Base-by-base conservation (phyloP, 176 grass and related monocot species). In the Raddia guianensis region DNA sequence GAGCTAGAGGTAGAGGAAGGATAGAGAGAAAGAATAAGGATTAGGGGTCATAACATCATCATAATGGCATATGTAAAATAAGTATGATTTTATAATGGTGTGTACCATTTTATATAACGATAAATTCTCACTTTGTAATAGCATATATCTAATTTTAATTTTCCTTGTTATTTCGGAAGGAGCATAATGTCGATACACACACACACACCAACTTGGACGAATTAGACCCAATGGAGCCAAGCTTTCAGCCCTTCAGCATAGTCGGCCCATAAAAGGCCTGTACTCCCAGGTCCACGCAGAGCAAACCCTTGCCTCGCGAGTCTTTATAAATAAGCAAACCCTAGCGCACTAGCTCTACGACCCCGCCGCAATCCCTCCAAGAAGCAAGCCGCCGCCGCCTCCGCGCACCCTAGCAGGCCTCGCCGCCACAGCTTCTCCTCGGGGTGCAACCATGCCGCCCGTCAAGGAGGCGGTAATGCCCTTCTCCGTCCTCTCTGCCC, bases 381-480 rank as follows among this genome's bases (percentile, higher is more conserved):
- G 82, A 58, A 55, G 59, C 27, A 27, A 27, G n/a, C 58, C 20
- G 80, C 82, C 52, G 56, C 74, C 81, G 74, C 70, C 70, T 53
- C 69, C 66, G n/a, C 67, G 51, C 68, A 75, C 48, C 37, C 58
- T 86, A 33, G 12, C 69, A 50, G 12, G 73, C 72, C 48, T 66
- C 35, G 82, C 3, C 61, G 59, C 60, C 21, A 40, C 7, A 56
- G 2, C 65, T 74, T 61, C 75, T 86, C 73, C 42, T 66, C 84
- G 61, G 82, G 58, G 19, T 13, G 72, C 78, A 81, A 20, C 86
- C 78, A 98, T 98, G 92, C 90, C 90, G 65, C 70, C 95, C 44
- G 12, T 80, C 13, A 98, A 98, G 92, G 93, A 98, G 85, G 27
- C 88, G 84, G 95, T 98, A 91, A 55, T 0, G 12, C 3, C 2